Evolutionary conservation across 176 grass and related monocot species (phyloP), one percentile per base, ranked within the genome.

Genomic region (Melocanna baccifera): DNA sequence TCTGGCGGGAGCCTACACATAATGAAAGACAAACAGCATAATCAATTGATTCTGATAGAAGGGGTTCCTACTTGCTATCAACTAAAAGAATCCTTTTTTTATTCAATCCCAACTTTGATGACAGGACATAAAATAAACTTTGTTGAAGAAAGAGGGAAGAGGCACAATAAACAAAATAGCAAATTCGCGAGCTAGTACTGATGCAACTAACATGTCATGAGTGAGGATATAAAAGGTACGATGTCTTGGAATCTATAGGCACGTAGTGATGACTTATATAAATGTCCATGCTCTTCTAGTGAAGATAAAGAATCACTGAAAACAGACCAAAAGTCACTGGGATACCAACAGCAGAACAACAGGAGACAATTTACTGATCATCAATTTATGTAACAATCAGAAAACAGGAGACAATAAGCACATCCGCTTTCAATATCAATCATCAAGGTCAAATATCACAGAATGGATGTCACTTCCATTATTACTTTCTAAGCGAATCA

Each of bases 401-500:
- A 48, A 50, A 6, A 18, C 7, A 43, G 11, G 36, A 69, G 25
- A 62, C 53, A 62, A 62, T 29, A 66, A 66, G 6, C 6, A 36
- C 14, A 32, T 52, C 12, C 23, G 7, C 70, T 32, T 73, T 50
- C 70, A 30, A 19, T 73, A 30, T 48, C 70, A 73, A 50, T 10
- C 42, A 45, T 62, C 37, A 0, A 29, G 57, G 39, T 62, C 25
- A 47, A 64, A 29, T 22, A 45, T 62, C 68, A 70, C 28, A 78
- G 29, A 20, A 76, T 77, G 40, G 67, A 59, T 81, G 51, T 4
- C 22, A 58, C 23, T 48, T 81, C 71, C 50, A 79, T 72, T 63
- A 34, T 63, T 72, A 40, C 67, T 50, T 42, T 30, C 23, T 28
- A 84, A 76, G 82, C 10, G 5, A 68, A 84, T 56, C 82, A 67